Conservation (phyloP, 2,329 filamentous ascomycete genomes). For the Huntiella moniliformis region DNA sequence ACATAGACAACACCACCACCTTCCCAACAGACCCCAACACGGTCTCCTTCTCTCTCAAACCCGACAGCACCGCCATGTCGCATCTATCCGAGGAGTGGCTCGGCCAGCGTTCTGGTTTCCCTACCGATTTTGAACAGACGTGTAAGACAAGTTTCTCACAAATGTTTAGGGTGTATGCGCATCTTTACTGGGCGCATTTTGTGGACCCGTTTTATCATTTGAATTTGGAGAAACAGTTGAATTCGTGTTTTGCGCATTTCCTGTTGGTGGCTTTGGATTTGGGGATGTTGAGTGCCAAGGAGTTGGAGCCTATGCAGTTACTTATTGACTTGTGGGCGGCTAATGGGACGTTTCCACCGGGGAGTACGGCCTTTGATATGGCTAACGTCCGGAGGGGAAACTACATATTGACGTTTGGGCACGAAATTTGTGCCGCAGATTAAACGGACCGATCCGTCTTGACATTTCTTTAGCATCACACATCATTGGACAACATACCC, state of each 20-base stretch:
- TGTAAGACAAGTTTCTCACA: conserved; percentile 71
- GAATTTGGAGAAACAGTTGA: conserved; percentile 47
- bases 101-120: conserved; percentile 66
- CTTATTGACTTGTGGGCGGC: conserved; percentile 62
- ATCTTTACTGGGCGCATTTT: conserved; percentile 78
- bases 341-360: conserved; percentile 54
- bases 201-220: conserved; percentile 53
- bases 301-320: conserved; percentile 68
- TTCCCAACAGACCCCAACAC: conserved; percentile 57
- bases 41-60: conserved; percentile 33
- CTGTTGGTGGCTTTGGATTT: conserved; percentile 48
- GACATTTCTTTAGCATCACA: too few relatives aligned
- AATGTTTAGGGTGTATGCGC: conserved; percentile 80
- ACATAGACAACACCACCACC: conserved; percentile 57
- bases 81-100: conserved; percentile 40
- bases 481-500: neutral
- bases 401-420: conserved; percentile 16
- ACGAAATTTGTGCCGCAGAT: conserved; percentile 10
- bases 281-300: conserved; percentile 53
- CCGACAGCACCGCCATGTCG: conserved; percentile 29
- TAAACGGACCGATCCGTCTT: neutral
- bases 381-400: conserved; percentile 30
- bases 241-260: conserved; percentile 57
- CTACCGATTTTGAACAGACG: conserved; percentile 55
- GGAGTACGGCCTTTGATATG: conserved; percentile 33